Conservation (phyloP, 352 stramenopile species). For the Phytophthora pseudosyringae region DNA sequence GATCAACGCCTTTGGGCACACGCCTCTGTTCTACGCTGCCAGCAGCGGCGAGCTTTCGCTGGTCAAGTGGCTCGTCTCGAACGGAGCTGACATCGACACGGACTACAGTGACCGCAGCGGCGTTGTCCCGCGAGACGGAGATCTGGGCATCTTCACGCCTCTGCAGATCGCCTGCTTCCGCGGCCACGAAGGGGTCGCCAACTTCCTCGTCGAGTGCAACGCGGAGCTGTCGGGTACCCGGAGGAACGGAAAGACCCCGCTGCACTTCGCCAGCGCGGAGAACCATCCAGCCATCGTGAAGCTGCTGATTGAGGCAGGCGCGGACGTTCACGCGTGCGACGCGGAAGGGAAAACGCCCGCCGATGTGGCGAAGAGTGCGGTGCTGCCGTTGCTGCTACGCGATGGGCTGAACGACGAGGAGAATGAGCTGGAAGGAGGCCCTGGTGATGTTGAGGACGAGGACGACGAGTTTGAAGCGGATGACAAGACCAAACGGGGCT, state of each 20-base stretch:
- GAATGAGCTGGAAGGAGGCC: conserved; percentile 28
- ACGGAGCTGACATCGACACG: conserved; percentile 82
- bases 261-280: conserved; percentile 75
- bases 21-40: conserved; percentile 79
- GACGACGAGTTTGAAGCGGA: conserved; percentile 45
- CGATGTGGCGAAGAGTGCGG: conserved; percentile 57
- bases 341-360: conserved; percentile 62
- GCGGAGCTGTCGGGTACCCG: conserved; percentile 68
- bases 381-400: conserved; percentile 59
- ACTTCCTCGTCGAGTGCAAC: conserved; percentile 87
- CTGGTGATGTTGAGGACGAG: conserved; percentile 40
- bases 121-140: conserved; percentile 54
- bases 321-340: conserved; percentile 70
- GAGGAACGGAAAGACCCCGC: conserved; percentile 73
- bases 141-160: conserved; percentile 78
- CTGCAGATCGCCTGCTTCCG: conserved; percentile 83
- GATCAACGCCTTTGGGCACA: conserved; percentile 78
- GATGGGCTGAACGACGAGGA: conserved; percentile 33
- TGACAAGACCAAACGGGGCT: conserved; percentile 19
- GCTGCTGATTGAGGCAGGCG: conserved; percentile 71
- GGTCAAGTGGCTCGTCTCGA: conserved; percentile 88
- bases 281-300: conserved; percentile 69
- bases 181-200: conserved; percentile 69
- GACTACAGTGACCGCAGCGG: conserved; percentile 75
- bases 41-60: conserved; percentile 75